Base-by-base conservation (phyloP, 768 basidiomycete species). In the Hericium alpestre region DNA sequence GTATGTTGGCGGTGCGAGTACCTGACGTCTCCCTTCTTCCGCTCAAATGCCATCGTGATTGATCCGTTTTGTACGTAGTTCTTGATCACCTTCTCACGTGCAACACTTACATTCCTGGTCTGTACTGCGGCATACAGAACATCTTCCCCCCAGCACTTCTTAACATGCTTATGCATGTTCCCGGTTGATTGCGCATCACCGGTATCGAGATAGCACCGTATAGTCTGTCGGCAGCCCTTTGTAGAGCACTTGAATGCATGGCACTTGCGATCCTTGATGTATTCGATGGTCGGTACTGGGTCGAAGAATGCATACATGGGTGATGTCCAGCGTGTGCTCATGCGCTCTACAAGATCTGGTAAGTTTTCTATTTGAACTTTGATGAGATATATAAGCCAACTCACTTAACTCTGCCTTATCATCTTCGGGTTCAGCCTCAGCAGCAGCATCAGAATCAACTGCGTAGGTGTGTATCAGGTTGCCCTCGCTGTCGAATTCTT, bases 241-340 rank as follows among this genome's bases (percentile, higher is more conserved):
- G 58, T 62, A 22, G 48, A 23, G 50, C 70, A 71, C 7, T 58
- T 38, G 61, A 71, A 71, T 12, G 55, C 53, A 51, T 70, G 67
- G 25, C 48, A 54, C 8, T 56, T 50, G 15, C 59, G 60, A 8
- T 54, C 64, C 8, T 61, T 55, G 8, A 58, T 37, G 39, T 67
- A 56, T 11, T 59, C 58, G 37, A 70, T 1, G 1, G 23, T 13
- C 50, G 62, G 1, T 23, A 46, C 0, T 64, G 61, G 61, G 1
- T 66, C 25, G 54, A 66, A 70, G 56, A 69, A 71, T 0, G 58
- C 64, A 54, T 71, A 71, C 1, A 71, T 58, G 0, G 60, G 61
- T n/a, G 68, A 61, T 13, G 47, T 61, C 68, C 67, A 70, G 1
- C 58, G 4, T 25, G n/a, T 22, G 5, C 23, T n/a, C 48, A 49